Evolutionary conservation across 1,284 basidiomycete genomes (phyloP).

Genomic region (Spongispora temasekensis): DNA sequence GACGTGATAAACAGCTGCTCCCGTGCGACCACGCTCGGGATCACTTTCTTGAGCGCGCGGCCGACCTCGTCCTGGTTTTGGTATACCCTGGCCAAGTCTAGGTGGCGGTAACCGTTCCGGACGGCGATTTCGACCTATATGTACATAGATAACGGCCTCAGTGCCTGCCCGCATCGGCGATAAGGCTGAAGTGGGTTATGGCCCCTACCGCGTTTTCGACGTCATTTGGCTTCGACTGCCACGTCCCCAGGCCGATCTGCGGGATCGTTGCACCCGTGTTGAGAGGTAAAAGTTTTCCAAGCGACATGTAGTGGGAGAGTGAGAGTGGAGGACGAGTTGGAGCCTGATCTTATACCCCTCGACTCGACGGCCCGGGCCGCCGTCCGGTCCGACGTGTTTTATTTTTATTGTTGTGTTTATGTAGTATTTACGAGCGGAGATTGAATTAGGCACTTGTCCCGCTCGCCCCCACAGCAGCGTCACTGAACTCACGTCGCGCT

Average conservation of each 20-base stretch:
- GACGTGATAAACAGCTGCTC: conserved; percentile 85
- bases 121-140: conserved; percentile 72
- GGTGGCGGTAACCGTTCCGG: conserved; percentile 74
- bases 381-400: conserved; percentile 16
- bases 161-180: not conserved
- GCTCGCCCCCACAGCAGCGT: conserved; percentile 36
- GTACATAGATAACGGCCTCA: not conserved
- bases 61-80: conserved; percentile 77
- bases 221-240: conserved; percentile 76
- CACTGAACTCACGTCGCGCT: conserved; percentile 27
- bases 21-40: conserved; percentile 75
- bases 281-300: conserved; percentile 55
- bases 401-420: no score
- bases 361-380: conserved; percentile 14
- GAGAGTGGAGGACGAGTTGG: not conserved
- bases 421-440: conserved; percentile 41
- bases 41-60: conserved; percentile 73
- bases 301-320: conserved; percentile 49
- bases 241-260: conserved; percentile 82
- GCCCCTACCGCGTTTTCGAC: conserved; percentile 69
- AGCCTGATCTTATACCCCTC: conserved; percentile 1
- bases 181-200: conserved; percentile 9
- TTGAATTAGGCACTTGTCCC: conserved; percentile 35
- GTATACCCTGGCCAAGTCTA: conserved; percentile 79
- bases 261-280: conserved; percentile 56